Percentiles rank a stretch among this genome's conserved stretches.
Conservation (phyloP, 2,329 filamentous ascomycete species). For the Penicillium sp. region DNA sequence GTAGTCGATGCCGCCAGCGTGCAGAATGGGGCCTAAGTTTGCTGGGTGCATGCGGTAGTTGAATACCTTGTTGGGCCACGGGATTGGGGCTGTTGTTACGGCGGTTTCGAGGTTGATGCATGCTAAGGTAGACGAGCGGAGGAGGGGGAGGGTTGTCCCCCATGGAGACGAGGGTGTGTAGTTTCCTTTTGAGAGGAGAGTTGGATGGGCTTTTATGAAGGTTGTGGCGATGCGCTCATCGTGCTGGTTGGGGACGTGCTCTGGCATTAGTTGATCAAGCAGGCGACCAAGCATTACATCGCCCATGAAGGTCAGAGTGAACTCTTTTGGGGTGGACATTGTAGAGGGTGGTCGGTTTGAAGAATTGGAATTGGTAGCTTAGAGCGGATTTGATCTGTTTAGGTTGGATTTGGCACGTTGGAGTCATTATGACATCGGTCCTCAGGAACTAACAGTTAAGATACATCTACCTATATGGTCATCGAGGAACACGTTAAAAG, state of each 20-base stretch:
- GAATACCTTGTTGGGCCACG: slow-evolving; percentile 43
- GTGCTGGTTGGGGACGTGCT: slow-evolving; percentile 31
- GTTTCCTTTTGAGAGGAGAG: slow-evolving; percentile 14
- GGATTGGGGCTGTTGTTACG: slow-evolving; percentile 31
- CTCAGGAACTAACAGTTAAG: background rate
- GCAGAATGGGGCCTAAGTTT: slow-evolving; percentile 34
- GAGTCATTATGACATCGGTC: slow-evolving; percentile 2
- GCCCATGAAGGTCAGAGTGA: slow-evolving; percentile 36
- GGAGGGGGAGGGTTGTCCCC: slow-evolving; percentile 36
- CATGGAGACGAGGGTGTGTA: slow-evolving; percentile 31
- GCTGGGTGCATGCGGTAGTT: slow-evolving; percentile 45
- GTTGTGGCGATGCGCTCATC: slow-evolving; percentile 24
- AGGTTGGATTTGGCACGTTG: background rate
- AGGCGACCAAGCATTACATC: slow-evolving; percentile 47
- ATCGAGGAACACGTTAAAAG: background rate
- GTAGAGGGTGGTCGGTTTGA: background rate
- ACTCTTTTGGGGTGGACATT: slow-evolving; percentile 16
- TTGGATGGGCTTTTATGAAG: slow-evolving; percentile 22
- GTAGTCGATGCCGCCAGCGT: slow-evolving; percentile 35
- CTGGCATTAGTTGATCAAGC: slow-evolving; percentile 42
- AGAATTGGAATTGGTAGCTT: background rate
- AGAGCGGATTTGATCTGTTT: background rate
- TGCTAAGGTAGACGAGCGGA: slow-evolving; percentile 35
- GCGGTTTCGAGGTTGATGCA: slow-evolving; percentile 46
- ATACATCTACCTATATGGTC: no score